These are phyloP conservation scores for Alternaria arbusti DNA, from an alignment of 2,329 filamentous ascomycete genomes.

Conservation along the genomic window DNA sequence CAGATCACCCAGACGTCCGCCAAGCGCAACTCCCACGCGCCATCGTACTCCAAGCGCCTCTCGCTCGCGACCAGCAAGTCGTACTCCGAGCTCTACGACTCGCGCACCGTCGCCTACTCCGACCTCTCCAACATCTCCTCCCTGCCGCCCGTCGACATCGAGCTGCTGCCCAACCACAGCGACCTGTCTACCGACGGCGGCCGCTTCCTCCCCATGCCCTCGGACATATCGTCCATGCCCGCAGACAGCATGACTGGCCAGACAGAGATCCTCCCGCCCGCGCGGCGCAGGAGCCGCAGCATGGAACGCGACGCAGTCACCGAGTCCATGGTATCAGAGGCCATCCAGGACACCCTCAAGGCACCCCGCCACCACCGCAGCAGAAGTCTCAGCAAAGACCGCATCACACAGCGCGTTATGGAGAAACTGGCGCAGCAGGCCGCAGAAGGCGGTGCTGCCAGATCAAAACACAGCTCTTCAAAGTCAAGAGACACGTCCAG, in stretches of 20 bases:
- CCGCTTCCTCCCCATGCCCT: constrained; percentile 71
- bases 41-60: constrained; percentile 72
- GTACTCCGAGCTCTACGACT: constrained; percentile 42
- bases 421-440: constrained; percentile 67
- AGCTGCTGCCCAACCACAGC: constrained; percentile 76
- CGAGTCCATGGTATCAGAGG: constrained; percentile 23
- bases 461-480: constrained; percentile 19
- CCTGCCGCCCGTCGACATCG: constrained; percentile 81
- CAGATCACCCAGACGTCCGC: constrained; percentile 77
- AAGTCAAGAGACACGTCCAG: constrained; percentile 22
- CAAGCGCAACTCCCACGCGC: constrained; percentile 70
- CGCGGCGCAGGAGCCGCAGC: constrained; percentile 59
- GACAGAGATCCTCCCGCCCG: constrained; percentile 53
- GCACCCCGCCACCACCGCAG: constrained; percentile 65
- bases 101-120: constrained; percentile 61
- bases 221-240: constrained; percentile 86
- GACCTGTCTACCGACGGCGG: constrained; percentile 67
- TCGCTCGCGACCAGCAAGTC: constrained; percentile 61
- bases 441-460: constrained; percentile 48
- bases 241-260: constrained; percentile 73
- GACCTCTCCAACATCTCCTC: constrained; percentile 79
- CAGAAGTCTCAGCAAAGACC: constrained; percentile 70
- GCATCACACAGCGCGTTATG: constrained; percentile 71
- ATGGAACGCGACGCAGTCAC: constrained; percentile 50
- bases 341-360: constrained; percentile 57